A percentile compares a stretch with the other conserved stretches of the same genome.
Evolutionary conservation across 371 early-diverging fungal species (phyloP).

Genomic region (Mortierella sp.): DNA sequence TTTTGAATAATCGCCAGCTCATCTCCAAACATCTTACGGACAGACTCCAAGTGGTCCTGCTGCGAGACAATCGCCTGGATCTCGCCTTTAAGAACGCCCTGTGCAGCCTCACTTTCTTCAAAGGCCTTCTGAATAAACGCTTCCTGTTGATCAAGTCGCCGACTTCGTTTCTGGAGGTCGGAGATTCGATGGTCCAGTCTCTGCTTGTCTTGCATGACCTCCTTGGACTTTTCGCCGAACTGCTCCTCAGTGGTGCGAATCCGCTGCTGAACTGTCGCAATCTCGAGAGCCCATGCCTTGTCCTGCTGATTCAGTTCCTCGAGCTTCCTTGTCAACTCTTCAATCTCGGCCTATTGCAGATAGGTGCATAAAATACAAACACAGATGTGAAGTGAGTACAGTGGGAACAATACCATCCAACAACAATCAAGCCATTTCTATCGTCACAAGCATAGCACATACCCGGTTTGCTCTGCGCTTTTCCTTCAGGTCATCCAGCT

Average conservation of each 20-base stretch:
- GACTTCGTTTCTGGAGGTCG: constrained; percentile 16
- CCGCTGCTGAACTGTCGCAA: constrained; percentile 25
- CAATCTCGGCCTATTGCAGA: constrained; percentile 37
- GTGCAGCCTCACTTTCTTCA: constrained; percentile 8
- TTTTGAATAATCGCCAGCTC: constrained; percentile 29
- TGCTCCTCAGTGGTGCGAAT: constrained; percentile 31
- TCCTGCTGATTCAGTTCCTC: constrained; percentile 30
- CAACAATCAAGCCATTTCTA: background rate
- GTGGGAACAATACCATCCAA: background rate
- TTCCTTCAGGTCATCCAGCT: constrained; percentile 29
- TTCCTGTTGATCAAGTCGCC: constrained; percentile 31
- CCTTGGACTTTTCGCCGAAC: constrained; percentile 39
- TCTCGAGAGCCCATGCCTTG: constrained; percentile 18
- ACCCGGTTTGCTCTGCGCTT: constrained; percentile 29
- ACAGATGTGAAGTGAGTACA: background rate
- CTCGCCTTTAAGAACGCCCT: constrained; percentile 22
- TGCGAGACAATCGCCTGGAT: constrained; percentile 31
- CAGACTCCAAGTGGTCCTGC: constrained; percentile 26
- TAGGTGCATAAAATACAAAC: background rate
- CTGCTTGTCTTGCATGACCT: constrained; percentile 27
- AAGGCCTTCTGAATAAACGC: constrained; percentile 10
- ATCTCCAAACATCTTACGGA: constrained; percentile 29
- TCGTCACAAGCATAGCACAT: background rate
- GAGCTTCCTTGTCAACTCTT: constrained; percentile 28
- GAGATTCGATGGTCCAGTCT: constrained; percentile 29